Evolutionary conservation across 192 early-diverging fungal species (phyloP).

Genomic region (Coemansia sp.): DNA sequence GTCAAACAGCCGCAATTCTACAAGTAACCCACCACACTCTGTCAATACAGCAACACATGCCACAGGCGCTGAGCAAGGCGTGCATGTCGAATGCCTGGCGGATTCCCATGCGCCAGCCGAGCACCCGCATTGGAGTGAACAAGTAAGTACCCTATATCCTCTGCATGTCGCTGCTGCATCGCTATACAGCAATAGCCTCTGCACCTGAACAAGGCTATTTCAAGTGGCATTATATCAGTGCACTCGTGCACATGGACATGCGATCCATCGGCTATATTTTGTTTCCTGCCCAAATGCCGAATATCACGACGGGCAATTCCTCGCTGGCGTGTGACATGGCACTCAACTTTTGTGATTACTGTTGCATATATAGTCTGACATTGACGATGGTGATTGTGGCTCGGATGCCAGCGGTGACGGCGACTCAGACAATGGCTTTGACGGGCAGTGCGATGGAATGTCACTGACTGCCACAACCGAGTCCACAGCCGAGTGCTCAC

Average conservation of each 20-base stretch:
- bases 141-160: slow-evolving; percentile 9
- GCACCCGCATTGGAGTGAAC: slow-evolving; percentile 1
- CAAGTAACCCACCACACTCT: neutral
- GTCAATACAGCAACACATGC: neutral
- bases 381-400: slow-evolving; percentile 11
- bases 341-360: neutral
- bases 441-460: slow-evolving; percentile 25
- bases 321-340: neutral
- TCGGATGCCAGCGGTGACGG: slow-evolving; percentile 18
- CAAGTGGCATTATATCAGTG: neutral
- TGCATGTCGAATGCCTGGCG: neutral
- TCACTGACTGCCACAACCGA: slow-evolving; percentile 21
- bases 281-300: neutral
- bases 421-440: slow-evolving; percentile 43
- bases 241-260: neutral
- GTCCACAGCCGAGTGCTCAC: slow-evolving; percentile 46
- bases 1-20: neutral
- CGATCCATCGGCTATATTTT: neutral
- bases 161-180: slow-evolving; percentile 10
- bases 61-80: neutral
- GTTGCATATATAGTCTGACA: neutral
- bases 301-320: neutral
- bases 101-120: slow-evolving; percentile 1
- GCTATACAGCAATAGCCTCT: neutral
- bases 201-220: neutral